These are phyloP conservation scores for Syzygium grande DNA, from an alignment of 345 rosid species.

Conservation along the genomic window DNA sequence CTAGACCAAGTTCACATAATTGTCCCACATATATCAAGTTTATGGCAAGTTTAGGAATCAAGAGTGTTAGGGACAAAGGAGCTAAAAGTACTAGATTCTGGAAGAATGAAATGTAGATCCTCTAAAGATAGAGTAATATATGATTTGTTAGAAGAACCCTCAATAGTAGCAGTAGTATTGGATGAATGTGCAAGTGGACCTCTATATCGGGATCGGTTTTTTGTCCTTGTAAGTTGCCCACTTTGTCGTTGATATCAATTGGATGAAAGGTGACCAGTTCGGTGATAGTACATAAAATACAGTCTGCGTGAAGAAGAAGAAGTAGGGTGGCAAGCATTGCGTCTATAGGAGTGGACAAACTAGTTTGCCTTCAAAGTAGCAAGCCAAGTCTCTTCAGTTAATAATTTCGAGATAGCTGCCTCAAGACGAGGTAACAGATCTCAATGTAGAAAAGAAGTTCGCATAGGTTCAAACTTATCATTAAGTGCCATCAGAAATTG, in stretches of 20 bases:
- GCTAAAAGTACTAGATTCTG: neutral
- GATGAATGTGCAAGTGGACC: neutral
- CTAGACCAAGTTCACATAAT: neutral
- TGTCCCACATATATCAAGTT: neutral
- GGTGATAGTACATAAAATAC: no score
- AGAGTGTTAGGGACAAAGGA: neutral
- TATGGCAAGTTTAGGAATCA: neutral
- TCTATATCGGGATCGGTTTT: neutral
- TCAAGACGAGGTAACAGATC: no score
- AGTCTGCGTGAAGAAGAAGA: no score
- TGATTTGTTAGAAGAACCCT: neutral
- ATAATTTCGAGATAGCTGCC: no score
- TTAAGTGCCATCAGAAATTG: no score
- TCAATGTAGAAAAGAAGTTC: neutral
- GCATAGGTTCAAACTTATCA: neutral
- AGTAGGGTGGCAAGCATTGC: no score
- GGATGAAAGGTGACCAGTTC: neutral
- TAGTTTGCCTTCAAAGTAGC: no score
- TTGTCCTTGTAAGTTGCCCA: neutral
- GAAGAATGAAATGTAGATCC: neutral
- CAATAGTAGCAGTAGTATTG: neutral
- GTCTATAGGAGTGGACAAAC: no score
- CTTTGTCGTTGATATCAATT: neutral
- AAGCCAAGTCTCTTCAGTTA: neutral
- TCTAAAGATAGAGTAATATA: neutral